Evolutionary conservation across 1,284 basidiomycete species (phyloP), one percentile per base, ranked within the genome.

Genomic region (Boletellus sp.): DNA sequence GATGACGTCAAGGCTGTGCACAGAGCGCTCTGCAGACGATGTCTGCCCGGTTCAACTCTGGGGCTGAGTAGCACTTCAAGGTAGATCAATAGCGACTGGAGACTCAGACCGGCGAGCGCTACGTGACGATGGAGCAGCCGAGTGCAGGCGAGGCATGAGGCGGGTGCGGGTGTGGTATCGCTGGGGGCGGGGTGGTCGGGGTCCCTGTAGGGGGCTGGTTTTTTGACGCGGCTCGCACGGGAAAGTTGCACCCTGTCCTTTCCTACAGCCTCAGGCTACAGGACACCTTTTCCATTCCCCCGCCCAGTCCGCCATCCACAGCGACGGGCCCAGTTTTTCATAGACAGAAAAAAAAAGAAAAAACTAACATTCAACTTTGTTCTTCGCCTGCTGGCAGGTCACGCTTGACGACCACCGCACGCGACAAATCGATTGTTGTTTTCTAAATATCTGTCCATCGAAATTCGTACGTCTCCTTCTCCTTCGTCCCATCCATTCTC

Each of bases 361-460:
- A 62, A 64, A 49, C 52, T 45, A 47, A 54, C 57, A 57, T 59
- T 58, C 61, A 58, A 49, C 52, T 54, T 57, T 66, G 56, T 66
- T 67, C 78, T 75, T 80, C 79, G 83, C 86, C 87, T 89, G 87
- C 87, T 88, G 87, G 87, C 86, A 89, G 86, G 86, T 89, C 86
- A 81, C 79, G 81, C 78, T 81, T 86, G 78, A 86, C 84, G 85
- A 86, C 86, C 81, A 80, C 76, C 80, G 75, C 82, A 74, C 81
- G 76, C 81, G 75, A 78, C 71, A 77, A 74, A 70, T 67, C 65
- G 62, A 63, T 57, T 58, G 56, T 61, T 68, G 47, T 65, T 68
- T 57, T 64, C 65, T 56, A 71, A 66, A 62, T 63, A 67, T 66
- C 67, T 71, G 67, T 71, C 71, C 72, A 72, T 70, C 71, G 64